phyloP scores from a whole-genome alignment of 1,284 basidiomycete genomes.

The Trametes pubescens region DNA sequence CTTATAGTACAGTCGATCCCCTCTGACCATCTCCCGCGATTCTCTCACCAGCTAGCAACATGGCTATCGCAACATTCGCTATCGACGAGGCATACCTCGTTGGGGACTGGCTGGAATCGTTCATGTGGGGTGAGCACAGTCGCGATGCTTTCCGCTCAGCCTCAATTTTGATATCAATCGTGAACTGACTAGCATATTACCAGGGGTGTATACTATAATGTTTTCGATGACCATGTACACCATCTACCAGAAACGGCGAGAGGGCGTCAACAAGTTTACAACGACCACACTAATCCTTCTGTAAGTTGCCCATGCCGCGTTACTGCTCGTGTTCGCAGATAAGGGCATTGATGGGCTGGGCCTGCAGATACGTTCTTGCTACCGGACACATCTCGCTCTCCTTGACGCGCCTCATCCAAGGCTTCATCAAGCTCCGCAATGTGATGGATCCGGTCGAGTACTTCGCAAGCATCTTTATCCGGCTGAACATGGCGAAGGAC shows the following conservation, averaged over 20 bases:
- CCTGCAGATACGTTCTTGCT: conserved; percentile 10
- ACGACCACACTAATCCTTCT: conserved; percentile 8
- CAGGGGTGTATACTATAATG: conserved; percentile 11
- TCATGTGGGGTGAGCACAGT: conserved; percentile 18
- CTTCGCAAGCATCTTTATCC: conserved; percentile 17
- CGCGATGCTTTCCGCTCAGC: neutral
- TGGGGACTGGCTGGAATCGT: conserved; percentile 18
- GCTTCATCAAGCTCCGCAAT: conserved; percentile 17
- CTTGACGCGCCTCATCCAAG: conserved; percentile 18
- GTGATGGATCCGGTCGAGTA: conserved; percentile 10
- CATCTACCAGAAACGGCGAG: conserved; percentile 9
- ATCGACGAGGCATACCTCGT: conserved; percentile 23
- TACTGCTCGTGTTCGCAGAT: neutral
- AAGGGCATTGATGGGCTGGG: neutral
- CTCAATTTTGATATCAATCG: no score
- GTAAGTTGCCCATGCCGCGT: neutral
- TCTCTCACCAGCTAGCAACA: neutral
- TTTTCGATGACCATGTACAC: conserved; percentile 12
- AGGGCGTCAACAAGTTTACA: conserved; percentile 8
- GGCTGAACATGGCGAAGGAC: conserved; percentile 19
- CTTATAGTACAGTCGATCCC: no score
- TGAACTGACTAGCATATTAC: neutral
- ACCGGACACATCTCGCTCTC: conserved; percentile 17
- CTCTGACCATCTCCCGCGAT: no score
- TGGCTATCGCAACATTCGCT: conserved; percentile 4